Evolutionary conservation across 768 basidiomycete genomes (phyloP), one percentile per base, ranked within the genome.

Genomic region (Rubroboletus pulcherrimus): DNA sequence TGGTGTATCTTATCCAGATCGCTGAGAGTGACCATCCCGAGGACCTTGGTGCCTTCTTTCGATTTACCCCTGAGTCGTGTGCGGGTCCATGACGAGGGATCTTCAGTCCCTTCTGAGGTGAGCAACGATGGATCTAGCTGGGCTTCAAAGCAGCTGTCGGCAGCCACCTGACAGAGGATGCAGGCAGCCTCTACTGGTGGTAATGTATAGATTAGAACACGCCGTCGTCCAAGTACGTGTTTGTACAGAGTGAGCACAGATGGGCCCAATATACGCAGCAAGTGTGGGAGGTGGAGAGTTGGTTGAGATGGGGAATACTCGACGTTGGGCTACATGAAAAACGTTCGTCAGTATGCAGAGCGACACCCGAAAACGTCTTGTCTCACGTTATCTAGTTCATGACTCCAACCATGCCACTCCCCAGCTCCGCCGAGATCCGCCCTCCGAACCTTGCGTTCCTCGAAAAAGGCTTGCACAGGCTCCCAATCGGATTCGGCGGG

Each of bases 151-250:
- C 78, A 81, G 6, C 87, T 82, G 49, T 88, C 85, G 53, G 87
- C 88, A 7, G 76, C 78, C 11, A 77, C 75, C 46, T 78, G 78
- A 45, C 82, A 83, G 34, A 93, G 76, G 5, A 87, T 78, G 59
- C 87, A 91, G 0, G 91, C 88, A 0, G 83, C 81, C 65, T 92
- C 88, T 12, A 92, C 88, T 0, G 90, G 87, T 0, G 90, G 89
- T 2, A 83, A 74, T 0, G 91, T 89, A 66, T 89, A 89, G 34
- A 93, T 85, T 37, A 93, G 74, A n/a, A 93, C 81, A 15, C 91
- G 77, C 50, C 78, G 82, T 7, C 91, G 80, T 0, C 85, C 85
- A 5, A 93, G 76, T 15, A 90, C 81, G 62, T 91, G 83, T 63
- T 91, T 91, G 73, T 89, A 90, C 3, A 93, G 70, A 0, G 89